Evolutionary conservation across 441 rosid genomes (phyloP), one percentile per base, ranked within the genome.

Genomic region (Aquilaria agallochum): DNA sequence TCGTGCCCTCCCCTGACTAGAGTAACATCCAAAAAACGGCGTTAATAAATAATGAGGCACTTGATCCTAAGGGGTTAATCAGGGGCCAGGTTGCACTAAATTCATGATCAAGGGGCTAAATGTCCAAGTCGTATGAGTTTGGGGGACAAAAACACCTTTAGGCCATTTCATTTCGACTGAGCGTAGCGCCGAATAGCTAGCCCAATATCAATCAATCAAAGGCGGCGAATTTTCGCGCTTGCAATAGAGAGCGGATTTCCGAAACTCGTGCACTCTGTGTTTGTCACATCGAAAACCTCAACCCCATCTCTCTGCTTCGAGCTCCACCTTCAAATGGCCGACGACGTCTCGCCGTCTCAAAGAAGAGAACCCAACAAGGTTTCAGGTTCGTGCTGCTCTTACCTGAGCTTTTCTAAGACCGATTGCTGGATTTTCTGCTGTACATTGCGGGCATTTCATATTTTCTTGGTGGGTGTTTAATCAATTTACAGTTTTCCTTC

Each of bases 361-460:
- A 78, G 72, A 72, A 81, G 97, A 79, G 94, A 94, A 72, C 96
- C 95, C 45, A 80, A 87, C 67, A 94, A 94, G 73, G 78, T 93
- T 47, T 86, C 94, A 77, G 98, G 97, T 89, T 27, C 36, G 67
- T 59, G 12, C 47, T 53, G 34, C 11, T 48, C 14, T 7, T 27
- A 58, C 59, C 46, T 27, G 42, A 55, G 65, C 55, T 54, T 67
- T 52, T 58, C 59, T 44, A 6, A 6, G 15, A 6, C 46, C 1
- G 45, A 45, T 27, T n/a, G 14, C 3, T 14, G 45, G 10, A 5
- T 40, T 40, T 40, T 40, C 45, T 40, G 45, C 10, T 40, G 9
- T 40, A 7, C 45, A 40, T 40, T 40, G 2, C 45, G 10, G 20
- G 55, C 31, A 20, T 8, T 53, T 52, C 40, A 27, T 42, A 30